Conservation (phyloP, 495 filamentous ascomycete genomes). For the Xylaria longipes region DNA sequence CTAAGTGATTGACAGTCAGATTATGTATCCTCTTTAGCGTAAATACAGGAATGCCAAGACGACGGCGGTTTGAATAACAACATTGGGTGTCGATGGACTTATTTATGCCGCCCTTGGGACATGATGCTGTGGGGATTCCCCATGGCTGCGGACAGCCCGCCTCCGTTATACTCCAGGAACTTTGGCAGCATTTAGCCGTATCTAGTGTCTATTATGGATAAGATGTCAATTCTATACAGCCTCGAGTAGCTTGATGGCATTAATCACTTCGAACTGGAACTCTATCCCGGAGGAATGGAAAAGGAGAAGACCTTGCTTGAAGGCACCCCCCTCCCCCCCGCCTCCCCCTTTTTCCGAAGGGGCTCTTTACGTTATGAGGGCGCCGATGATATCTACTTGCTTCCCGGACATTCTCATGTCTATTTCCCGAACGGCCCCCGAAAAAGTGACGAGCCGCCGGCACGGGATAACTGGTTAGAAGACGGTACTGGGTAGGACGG, state of each 20-base stretch:
- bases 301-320: background rate
- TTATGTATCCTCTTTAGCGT: background rate
- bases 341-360: background rate
- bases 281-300: background rate
- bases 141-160: conserved; percentile 1
- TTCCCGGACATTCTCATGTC: background rate
- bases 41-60: conserved; percentile 7
- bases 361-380: background rate
- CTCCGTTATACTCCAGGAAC: conserved; percentile 7
- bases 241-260: background rate
- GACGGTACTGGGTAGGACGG: background rate
- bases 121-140: conserved; percentile 1
- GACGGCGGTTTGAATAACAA: background rate
- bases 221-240: background rate
- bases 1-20: background rate
- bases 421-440: background rate
- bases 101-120: background rate
- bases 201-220: conserved; percentile 3
- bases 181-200: conserved; percentile 18
- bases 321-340: too few species aligned
- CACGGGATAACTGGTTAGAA: background rate
- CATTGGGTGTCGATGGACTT: background rate
- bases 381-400: background rate
- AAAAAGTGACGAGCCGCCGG: background rate
- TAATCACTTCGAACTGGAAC: background rate